Conservation (phyloP, 2,329 filamentous ascomycete species). For the Cladosporium oxysporum region DNA sequence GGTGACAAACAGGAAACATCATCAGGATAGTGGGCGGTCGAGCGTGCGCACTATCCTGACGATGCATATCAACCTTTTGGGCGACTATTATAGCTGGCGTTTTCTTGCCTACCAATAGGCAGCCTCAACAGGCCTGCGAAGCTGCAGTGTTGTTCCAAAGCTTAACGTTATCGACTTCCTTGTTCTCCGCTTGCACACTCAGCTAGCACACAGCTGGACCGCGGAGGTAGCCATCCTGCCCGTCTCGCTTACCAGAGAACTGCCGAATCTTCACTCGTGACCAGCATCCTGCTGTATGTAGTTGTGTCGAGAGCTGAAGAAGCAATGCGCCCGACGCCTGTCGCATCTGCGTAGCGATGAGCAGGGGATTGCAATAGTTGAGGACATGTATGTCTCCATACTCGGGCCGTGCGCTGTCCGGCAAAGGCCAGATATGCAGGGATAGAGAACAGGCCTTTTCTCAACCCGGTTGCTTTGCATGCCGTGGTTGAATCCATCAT, state of each 20-base stretch:
- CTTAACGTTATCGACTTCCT: constrained; percentile 3
- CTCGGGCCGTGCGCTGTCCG: constrained; percentile 6
- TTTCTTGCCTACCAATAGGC: constrained; percentile 10
- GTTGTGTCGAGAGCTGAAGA: constrained; percentile 7
- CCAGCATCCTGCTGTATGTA: not conserved
- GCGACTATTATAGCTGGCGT: constrained; percentile 11
- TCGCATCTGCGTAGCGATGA: not conserved
- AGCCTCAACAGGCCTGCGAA: not conserved
- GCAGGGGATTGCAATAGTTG: constrained; percentile 6
- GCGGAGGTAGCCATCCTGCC: constrained; percentile 2
- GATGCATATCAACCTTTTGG: not conserved
- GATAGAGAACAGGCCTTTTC: not conserved
- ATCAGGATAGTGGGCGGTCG: not conserved
- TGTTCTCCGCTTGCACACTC: not conserved
- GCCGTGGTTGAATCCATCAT: not conserved
- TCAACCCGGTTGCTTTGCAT: constrained; percentile 14
- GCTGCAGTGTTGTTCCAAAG: constrained; percentile 9
- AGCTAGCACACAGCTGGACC: constrained; percentile 5
- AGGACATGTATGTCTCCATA: not conserved
- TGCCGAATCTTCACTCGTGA: not conserved
- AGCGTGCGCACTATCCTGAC: not conserved
- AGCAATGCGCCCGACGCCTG: constrained; percentile 7
- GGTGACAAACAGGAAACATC: not conserved
- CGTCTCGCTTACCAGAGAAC: not conserved
- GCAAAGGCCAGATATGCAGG: constrained; percentile 9